Evolutionary conservation across 768 basidiomycete genomes (phyloP), one percentile per base, ranked within the genome.

Genomic region (Serendipita sp.): DNA sequence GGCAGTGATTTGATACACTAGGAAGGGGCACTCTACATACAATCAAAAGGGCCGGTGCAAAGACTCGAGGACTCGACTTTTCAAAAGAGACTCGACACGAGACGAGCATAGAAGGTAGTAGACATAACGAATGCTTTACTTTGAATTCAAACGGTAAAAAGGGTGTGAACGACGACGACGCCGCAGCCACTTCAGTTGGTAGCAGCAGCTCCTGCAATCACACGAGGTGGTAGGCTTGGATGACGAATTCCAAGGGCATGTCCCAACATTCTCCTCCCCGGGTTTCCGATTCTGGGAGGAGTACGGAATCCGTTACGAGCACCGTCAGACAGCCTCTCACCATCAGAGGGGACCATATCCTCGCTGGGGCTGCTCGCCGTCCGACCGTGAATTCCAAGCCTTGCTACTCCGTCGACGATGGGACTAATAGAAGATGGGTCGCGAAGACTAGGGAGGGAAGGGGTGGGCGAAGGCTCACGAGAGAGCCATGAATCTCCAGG

Each of bases 201-300:
- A 43, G 29, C 48, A 31, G 27, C 34, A 8, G 55, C 72, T 64
- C 73, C 75, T 70, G 68, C 72, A 66, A 85, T 72, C 62, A 82
- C 71, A 67, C 88, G 80, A 43, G 84, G 83, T 23, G 80, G 81
- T 65, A 90, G 75, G 44, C 80, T 79, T 34, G 90, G 90, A 74
- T 90, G 88, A 74, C 89, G 80, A 66, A 91, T 80, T 50, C 90
- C 91, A 64, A 92, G 76, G 36, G 89, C 89, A 63, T 86, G 85
- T 45, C 88, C 91, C 27, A 92, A 78, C 89, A 92, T 92, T 70
- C 90, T 79, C 76, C 88, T 89, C 44, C 87, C 90, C 36, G 90
- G 87, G 73, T 92, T 88, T 40, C 90, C 90, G 69, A 92, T 90
- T 70, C 85, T 81, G 23, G 88, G 88, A n/a, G 83, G 84, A 36